phyloP scores from a whole-genome alignment of 441 rosid genomes.

The Corymbia calophylla region DNA sequence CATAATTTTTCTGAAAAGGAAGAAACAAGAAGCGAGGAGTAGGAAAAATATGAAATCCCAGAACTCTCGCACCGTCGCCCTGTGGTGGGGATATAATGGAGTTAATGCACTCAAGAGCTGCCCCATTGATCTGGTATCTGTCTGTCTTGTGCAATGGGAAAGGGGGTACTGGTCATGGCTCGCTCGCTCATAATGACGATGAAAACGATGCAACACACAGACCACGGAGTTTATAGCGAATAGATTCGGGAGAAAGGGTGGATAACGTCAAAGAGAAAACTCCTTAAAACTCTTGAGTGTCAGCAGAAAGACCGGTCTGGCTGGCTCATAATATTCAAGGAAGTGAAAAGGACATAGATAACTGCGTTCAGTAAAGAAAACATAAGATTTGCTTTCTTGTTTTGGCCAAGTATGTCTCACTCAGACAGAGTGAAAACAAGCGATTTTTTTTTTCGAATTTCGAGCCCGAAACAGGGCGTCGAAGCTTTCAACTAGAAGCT shows the following conservation, averaged over 20 bases:
- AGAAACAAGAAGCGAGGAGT: not conserved
- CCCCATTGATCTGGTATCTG: not conserved
- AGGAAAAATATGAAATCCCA: not conserved
- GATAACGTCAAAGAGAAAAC: not conserved
- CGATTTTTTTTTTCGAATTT: not conserved
- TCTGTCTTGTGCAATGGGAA: not conserved
- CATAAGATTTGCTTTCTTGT: not conserved
- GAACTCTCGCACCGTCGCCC: not conserved
- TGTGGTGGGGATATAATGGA: not conserved
- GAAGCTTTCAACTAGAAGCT: not conserved
- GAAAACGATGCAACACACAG: not conserved
- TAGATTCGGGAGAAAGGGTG: not conserved
- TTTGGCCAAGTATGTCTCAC: not conserved
- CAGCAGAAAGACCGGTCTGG: not conserved
- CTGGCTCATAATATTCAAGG: not conserved
- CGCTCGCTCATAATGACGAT: not conserved
- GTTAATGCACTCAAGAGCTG: not conserved
- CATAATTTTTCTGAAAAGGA: not conserved
- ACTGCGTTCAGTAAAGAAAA: not conserved
- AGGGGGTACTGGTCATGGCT: not conserved
- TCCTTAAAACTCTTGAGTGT: not conserved
- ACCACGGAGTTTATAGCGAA: not conserved
- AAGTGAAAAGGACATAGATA: not conserved
- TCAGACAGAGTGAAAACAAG: not conserved
- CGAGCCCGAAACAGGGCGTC: not conserved